These are phyloP conservation scores for Solanum lycopersicoides DNA, from an alignment of 257 asterid genomes.

Conservation along the genomic window DNA sequence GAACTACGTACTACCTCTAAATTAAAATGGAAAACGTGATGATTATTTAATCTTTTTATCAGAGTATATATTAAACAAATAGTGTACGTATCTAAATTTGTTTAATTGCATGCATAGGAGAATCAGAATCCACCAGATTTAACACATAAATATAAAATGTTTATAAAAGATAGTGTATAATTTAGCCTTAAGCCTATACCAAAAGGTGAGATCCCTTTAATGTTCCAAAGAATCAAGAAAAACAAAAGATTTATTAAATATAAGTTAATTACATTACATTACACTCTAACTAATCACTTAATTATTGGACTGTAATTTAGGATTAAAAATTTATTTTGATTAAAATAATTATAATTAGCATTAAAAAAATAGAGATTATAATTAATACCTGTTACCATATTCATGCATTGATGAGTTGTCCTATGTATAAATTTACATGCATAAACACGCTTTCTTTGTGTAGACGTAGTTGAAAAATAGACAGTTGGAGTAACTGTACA, in stretches of 20 bases:
- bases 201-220: slow-evolving; percentile 1
- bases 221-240: slow-evolving; percentile 1
- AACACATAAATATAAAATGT: not conserved
- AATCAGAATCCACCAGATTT: not conserved
- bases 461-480: not conserved
- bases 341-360: not conserved
- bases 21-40: not conserved
- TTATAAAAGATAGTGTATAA: not conserved
- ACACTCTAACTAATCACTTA: not conserved
- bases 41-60: not conserved
- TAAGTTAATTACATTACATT: not conserved
- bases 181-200: not conserved
- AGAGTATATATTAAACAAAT: not conserved
- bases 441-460: not conserved
- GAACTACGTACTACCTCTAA: not conserved
- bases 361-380: not conserved
- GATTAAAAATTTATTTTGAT: not conserved
- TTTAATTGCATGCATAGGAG: not conserved
- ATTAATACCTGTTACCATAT: not conserved
- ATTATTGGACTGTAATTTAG: not conserved
- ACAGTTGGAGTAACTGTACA: not conserved
- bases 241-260: not conserved
- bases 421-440: not conserved
- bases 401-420: not conserved
- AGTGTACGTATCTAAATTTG: not conserved